A percentile compares a stretch with the other conserved stretches of the same genome.
phyloP scores from a whole-genome alignment of 2,329 filamentous ascomycete genomes.

The Cucurbitaria berberidis region DNA sequence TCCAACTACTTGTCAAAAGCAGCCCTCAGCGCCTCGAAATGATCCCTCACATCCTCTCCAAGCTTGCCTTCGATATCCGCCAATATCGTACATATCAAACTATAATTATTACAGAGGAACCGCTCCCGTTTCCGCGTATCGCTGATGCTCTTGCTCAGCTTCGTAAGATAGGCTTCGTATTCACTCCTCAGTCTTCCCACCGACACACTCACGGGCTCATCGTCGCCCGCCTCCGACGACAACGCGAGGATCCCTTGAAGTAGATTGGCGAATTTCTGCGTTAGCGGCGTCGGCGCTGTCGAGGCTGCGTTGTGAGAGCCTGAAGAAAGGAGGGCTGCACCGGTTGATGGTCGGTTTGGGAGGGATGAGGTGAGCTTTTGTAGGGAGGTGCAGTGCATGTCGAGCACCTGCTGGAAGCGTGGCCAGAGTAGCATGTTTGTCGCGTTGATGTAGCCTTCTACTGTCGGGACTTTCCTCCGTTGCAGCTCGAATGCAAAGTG shows the following conservation, averaged over 20 bases:
- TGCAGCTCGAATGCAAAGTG: conserved; percentile 94
- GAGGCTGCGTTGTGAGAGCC: conserved; percentile 60
- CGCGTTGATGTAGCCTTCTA: conserved; percentile 90
- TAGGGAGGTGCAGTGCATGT: conserved; percentile 87
- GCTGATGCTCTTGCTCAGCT: conserved; percentile 74
- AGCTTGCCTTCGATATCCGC: conserved; percentile 72
- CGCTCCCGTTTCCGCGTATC: conserved; percentile 83
- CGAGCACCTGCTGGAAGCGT: conserved; percentile 91
- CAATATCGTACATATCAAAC: conserved; percentile 90
- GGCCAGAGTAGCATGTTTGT: conserved; percentile 98
- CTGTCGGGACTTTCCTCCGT: conserved; percentile 83
- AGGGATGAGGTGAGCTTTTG: conserved; percentile 61
- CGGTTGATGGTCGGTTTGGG: conserved; percentile 42
- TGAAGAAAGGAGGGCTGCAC: conserved; percentile 47
- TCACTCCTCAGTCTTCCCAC: conserved; percentile 78
- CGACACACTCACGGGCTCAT: conserved; percentile 88
- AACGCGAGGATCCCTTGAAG: conserved; percentile 82
- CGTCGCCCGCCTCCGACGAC: conserved; percentile 89
- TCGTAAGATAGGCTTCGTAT: conserved; percentile 81
- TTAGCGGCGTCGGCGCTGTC: conserved; percentile 86
- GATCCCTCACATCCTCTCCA: conserved; percentile 73
- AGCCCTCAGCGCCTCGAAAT: conserved; percentile 70
- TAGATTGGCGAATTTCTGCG: conserved; percentile 94
- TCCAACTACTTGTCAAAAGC: conserved; percentile 37
- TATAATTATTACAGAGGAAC: conserved; percentile 96